A percentile compares a stretch with the other conserved stretches of the same genome.
Evolutionary conservation across 2,329 filamentous ascomycete species (phyloP).

Genomic region (Sporothrix euskadiensis): DNA sequence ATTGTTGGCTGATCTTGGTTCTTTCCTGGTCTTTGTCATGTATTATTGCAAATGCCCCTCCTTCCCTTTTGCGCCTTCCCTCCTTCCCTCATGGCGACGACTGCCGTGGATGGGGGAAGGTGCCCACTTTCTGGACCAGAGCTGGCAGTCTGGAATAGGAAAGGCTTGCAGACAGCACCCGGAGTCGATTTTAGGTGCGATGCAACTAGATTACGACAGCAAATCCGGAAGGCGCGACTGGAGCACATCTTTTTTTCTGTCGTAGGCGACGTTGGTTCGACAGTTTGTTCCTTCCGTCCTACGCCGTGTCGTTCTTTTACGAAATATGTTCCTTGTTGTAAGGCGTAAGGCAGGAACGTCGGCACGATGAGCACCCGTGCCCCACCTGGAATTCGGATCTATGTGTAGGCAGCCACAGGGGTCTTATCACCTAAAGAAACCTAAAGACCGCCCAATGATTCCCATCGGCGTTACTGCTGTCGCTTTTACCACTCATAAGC

Average conservation of each 20-base stretch:
- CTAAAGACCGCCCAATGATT: background rate
- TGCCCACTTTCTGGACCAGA: background rate
- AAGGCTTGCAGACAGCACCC: background rate
- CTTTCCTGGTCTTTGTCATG: background rate
- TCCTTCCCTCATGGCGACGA: background rate
- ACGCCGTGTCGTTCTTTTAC: too few species aligned
- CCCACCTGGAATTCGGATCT: background rate
- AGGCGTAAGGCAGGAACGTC: background rate
- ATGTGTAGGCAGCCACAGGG: background rate
- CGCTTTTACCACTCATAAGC: constrained; percentile 3
- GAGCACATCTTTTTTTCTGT: background rate
- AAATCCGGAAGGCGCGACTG: background rate
- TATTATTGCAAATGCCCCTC: background rate
- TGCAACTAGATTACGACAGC: background rate
- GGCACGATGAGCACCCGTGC: background rate
- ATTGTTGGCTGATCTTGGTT: background rate
- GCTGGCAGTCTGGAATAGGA: constrained; percentile 7
- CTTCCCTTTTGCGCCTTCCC: background rate
- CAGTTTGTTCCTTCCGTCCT: background rate
- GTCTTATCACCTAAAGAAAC: background rate
- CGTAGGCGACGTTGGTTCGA: background rate
- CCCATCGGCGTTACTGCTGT: constrained; percentile 8
- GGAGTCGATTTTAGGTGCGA: too few species aligned
- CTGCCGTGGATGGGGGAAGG: background rate
- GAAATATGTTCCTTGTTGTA: too few species aligned